Evolutionary conservation across 106 monocot genomes (phyloP), one percentile per base, ranked within the genome.

Genomic region (Iris macrosiphon): DNA sequence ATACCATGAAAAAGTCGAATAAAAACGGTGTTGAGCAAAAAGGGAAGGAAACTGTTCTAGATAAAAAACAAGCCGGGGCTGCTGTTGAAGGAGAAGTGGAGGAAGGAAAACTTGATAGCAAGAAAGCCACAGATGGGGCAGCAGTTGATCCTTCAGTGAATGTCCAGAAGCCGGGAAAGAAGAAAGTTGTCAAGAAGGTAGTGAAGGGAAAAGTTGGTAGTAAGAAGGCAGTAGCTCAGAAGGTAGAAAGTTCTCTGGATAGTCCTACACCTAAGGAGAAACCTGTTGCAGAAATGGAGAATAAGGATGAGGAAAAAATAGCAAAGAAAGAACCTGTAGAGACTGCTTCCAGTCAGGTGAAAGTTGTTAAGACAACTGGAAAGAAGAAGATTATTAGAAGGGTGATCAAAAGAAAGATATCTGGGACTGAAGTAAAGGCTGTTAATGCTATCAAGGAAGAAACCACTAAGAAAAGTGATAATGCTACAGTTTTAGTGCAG

Each of bases 301-400:
- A 37, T 65, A 45, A 68, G 56, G 47, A 66, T 19, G n/a, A n/a
- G n/a, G 64, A 67, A 40, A 26, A 57, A 26, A 23, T n/a, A 14
- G 19, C 40, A 17, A 37, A 28, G 15, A 64, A 67, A 20, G 70
- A 56, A 40, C 16, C 49, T 3, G 72, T 49, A 26, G 76, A 41
- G 33, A 25, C 40, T 35, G 17, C 56, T 61, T 32, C 4, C 24
- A 11, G 6, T 22, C 66, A 74, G n/a, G 67, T 59, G 64, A 56
- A 65, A 25, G 76, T 18, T 15, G 62, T 40, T 8, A 77, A 76
- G 61, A 52, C 47, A 37, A 19, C 50, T 64, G 83, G 64, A 31
- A 98, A 78, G 72, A 98, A 87, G 66, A 91, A 80, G 74, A 63
- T 98, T n/a, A 78, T 98, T 32, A 80, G 70, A 76, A 91, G 72